A percentile compares a stretch with the other conserved stretches of the same genome.
These are phyloP conservation scores for Middelhovenomyces tepae DNA, from an alignment of 805 yeast genomes.

Conservation along the genomic window DNA sequence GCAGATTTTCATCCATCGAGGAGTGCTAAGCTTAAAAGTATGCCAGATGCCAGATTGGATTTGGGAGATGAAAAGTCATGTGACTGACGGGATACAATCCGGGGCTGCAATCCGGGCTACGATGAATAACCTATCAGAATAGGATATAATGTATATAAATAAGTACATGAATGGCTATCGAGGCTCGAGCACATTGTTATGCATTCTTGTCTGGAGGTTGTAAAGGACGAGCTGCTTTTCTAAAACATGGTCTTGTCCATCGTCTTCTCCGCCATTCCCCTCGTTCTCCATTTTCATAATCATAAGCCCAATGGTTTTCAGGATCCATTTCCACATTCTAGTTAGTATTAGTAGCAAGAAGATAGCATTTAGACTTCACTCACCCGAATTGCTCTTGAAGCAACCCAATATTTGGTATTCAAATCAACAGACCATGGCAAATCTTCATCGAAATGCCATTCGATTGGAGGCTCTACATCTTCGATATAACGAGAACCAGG, in stretches of 20 bases:
- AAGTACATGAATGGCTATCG: no score
- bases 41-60: no score
- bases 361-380: no score
- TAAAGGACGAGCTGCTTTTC: conserved; percentile 62
- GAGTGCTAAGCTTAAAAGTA: no score
- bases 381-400: conserved; percentile 34
- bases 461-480: conserved; percentile 56
- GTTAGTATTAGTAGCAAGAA: no score
- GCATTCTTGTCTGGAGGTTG: conserved; percentile 62
- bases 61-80: no score
- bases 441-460: conserved; percentile 61
- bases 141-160: no score
- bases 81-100: no score
- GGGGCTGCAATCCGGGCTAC: no score
- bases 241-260: conserved; percentile 28
- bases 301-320: conserved; percentile 33
- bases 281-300: conserved; percentile 21
- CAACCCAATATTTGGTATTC: conserved; percentile 44
- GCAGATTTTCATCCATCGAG: conserved; percentile 3
- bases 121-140: no score
- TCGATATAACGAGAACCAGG: conserved; percentile 48
- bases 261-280: conserved; percentile 35
- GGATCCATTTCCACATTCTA: conserved; percentile 21
- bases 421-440: conserved; percentile 60
- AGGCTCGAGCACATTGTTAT: no score